Evolutionary conservation across 2,329 filamentous ascomycete species (phyloP), one percentile per base, ranked within the genome.

Genomic region (Hortaea werneckii): DNA sequence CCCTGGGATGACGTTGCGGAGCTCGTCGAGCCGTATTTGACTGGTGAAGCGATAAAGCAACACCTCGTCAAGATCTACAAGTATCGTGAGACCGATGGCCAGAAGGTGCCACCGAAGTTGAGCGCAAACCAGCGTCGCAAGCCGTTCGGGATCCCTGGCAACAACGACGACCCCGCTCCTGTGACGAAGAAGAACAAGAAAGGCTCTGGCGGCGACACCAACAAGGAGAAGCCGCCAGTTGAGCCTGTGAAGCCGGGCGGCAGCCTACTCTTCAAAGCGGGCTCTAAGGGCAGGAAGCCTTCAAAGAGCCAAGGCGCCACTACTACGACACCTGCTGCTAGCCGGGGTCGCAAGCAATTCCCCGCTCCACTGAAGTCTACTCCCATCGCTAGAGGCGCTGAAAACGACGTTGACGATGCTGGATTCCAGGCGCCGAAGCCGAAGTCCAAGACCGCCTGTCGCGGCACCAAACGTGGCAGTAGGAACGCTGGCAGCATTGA

Each of bases 31-130:
- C 42, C 43, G 1, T 44, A 30, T 40, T 38, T 55, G 32, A 56
- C 47, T 6, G 53, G 53, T 7, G 54, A 60, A 38, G 57, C 55
- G 4, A 46, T 58, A 39, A 50, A 51, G 40, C 58, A 61, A 48
- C 58, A 61, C 32, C 45, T 61, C 1, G 49, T 48, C 3, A 61
- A 61, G 46, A 42, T 59, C 12, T 49, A 54, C 41, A 50, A 49
- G 27, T 53, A 46, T 8, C 58, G 58, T 13, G 45, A 43, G 1
- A 40, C 38, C 2, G 39, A 41, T 7, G 44, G 50, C 1, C 44
- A 50, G 8, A 30, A 30, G 7, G 56, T 61, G 9, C 58, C 58
- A 5, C 52, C 54, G 1, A 50, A 50, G 45, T 44, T 53, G 7
- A 47, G 52, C 4, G 50, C 45, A 29, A 45, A 40, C 10, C 38